Percentiles rank a stretch among this genome's conserved stretches.
These are phyloP conservation scores for Peniophora sp. DNA, from an alignment of 1,284 basidiomycete species.

Conservation along the genomic window DNA sequence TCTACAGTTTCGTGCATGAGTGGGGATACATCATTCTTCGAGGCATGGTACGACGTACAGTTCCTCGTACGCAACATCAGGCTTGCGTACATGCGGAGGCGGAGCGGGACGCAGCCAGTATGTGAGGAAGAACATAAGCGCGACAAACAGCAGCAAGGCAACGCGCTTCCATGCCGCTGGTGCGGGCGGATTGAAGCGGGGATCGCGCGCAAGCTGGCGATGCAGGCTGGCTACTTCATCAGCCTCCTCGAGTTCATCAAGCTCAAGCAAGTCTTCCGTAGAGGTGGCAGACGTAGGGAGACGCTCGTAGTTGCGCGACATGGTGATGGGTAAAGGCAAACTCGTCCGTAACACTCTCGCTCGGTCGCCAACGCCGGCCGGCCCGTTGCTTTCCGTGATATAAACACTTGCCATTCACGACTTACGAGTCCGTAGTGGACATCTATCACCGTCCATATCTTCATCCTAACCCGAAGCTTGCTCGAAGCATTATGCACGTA, in stretches of 20 bases:
- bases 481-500: too few relatives aligned
- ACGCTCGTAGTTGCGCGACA: slow-evolving; percentile 9
- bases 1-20: not conserved
- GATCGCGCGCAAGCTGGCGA: slow-evolving; percentile 17
- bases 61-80: slow-evolving; percentile 37
- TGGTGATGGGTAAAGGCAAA: slow-evolving; percentile 1
- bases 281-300: slow-evolving; percentile 8
- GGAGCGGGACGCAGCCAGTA: slow-evolving; percentile 23
- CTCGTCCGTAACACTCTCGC: too few relatives aligned
- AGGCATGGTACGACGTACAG: slow-evolving; percentile 27
- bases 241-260: slow-evolving; percentile 2
- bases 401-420: too few relatives aligned
- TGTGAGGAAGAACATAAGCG: slow-evolving; percentile 35
- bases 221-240: slow-evolving; percentile 2
- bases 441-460: too few relatives aligned
- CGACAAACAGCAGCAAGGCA: slow-evolving; percentile 33
- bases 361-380: too few relatives aligned
- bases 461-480: too few relatives aligned
- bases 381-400: too few relatives aligned
- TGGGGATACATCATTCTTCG: not conserved
- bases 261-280: not conserved
- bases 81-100: slow-evolving; percentile 13
- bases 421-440: too few relatives aligned
- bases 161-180: slow-evolving; percentile 40
- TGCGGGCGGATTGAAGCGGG: slow-evolving; percentile 36